Conservation (phyloP, 2,329 filamentous ascomycete genomes). For the Myotisia sp. region DNA sequence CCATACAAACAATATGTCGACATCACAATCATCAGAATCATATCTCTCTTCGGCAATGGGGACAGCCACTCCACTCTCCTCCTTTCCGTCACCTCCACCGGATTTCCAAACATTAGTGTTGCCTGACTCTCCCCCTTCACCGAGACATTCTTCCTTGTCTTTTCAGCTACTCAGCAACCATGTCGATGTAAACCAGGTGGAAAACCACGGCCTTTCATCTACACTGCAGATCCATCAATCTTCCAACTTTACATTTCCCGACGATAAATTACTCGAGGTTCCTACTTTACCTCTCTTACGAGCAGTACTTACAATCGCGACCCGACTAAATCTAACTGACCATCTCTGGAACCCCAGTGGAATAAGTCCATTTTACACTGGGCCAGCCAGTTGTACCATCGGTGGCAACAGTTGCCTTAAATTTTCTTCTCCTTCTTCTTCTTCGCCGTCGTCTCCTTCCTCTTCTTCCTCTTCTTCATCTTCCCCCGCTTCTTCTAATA, state of each 20-base stretch:
- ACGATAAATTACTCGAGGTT: conserved; percentile 38
- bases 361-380: conserved; percentile 35
- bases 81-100: conserved; percentile 5
- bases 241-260: conserved; percentile 25
- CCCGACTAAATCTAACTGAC: conserved; percentile 31
- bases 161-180: conserved; percentile 10
- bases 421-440: no score
- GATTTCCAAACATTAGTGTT: conserved; percentile 6
- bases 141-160: conserved; percentile 7
- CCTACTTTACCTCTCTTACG: conserved; percentile 37
- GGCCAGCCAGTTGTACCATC: conserved; percentile 1
- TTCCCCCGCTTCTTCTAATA: neutral
- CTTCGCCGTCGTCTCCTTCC: no score
- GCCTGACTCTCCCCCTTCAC: neutral
- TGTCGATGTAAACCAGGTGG: conserved; percentile 2
- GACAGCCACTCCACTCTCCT: neutral
- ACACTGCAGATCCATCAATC: conserved; percentile 14
- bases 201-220: conserved; percentile 10
- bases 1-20: no score
- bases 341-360: conserved; percentile 35
- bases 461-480: conserved; percentile 13
- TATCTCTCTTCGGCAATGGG: neutral
- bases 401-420: neutral
- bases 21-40: no score
- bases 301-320: conserved; percentile 35